These are phyloP conservation scores for Vicia sativa DNA, from an alignment of 306 rosid species.

Conservation along the genomic window DNA sequence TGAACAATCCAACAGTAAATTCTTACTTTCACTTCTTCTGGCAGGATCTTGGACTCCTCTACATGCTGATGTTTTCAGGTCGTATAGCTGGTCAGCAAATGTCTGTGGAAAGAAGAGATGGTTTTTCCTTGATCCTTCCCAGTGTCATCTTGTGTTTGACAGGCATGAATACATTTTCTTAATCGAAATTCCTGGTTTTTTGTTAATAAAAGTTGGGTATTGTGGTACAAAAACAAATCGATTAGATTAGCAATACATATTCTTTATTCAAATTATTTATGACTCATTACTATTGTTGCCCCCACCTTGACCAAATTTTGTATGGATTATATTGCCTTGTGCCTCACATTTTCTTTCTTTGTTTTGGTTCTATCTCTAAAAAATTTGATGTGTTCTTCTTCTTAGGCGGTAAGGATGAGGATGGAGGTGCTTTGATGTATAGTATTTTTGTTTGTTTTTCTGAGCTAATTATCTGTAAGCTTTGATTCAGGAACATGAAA, in stretches of 20 bases:
- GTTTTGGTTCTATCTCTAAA: background rate
- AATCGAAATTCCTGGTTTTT: conserved; percentile 21
- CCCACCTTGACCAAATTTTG: conserved; percentile 4
- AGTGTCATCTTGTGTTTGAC: conserved; percentile 77
- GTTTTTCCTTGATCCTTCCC: conserved; percentile 86
- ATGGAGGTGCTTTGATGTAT: conserved; percentile 18
- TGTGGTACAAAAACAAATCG: background rate
- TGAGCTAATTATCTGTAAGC: conserved; percentile 32
- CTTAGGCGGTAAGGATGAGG: background rate
- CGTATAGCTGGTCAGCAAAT: conserved; percentile 95
- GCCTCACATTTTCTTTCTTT: conserved; percentile 4
- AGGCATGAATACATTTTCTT: conserved; percentile 55
- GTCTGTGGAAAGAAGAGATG: conserved; percentile 90
- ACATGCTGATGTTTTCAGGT: conserved; percentile 96
- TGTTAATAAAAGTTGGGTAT: background rate
- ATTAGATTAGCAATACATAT: background rate
- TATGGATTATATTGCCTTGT: background rate
- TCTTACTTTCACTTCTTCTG: conserved; percentile 38
- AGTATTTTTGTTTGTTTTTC: conserved; percentile 25
- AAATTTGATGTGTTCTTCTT: background rate
- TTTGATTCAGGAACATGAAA: conserved; percentile 71
- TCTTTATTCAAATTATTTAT: conserved; percentile 8
- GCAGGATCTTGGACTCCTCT: conserved; percentile 98
- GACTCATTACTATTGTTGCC: conserved; percentile 2
- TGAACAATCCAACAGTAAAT: conserved; percentile 29